Conservation (phyloP, 176 grass and related monocot species). For the Ensete ventricosum region DNA sequence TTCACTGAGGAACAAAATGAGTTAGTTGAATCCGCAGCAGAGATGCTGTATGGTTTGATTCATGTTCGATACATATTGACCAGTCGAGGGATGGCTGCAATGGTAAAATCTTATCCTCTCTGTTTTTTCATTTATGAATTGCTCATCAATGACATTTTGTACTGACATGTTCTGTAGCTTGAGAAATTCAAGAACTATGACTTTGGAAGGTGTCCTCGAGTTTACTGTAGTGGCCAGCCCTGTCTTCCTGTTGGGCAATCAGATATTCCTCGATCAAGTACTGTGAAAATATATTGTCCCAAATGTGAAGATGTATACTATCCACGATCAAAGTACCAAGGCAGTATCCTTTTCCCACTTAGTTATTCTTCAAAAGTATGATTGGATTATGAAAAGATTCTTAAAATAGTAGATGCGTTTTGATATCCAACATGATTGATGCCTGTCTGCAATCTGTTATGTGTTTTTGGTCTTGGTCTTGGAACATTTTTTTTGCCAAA, state of each 20-base stretch:
- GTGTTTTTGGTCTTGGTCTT: too few species aligned
- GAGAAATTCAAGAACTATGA: constrained; percentile 80
- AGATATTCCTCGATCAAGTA: constrained; percentile 73
- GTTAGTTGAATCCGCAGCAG: constrained; percentile 86
- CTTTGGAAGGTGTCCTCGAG: constrained; percentile 64
- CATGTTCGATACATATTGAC: constrained; percentile 78
- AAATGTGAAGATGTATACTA: constrained; percentile 74
- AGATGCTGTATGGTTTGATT: constrained; percentile 91
- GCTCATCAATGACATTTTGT: not conserved
- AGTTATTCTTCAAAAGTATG: constrained; percentile 7
- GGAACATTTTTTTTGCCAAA: too few species aligned
- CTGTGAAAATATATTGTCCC: constrained; percentile 73
- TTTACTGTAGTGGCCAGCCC: constrained; percentile 53
- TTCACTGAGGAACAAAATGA: constrained; percentile 87
- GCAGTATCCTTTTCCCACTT: constrained; percentile 63
- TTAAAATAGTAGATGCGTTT: not conserved
- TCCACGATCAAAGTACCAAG: constrained; percentile 81
- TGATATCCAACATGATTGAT: not conserved
- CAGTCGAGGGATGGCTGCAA: constrained; percentile 56
- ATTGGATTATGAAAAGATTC: not conserved
- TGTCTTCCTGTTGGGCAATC: constrained; percentile 77
- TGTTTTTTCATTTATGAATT: not conserved
- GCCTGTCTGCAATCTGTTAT: too few species aligned
- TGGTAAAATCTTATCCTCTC: constrained; percentile 29
- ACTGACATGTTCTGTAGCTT: constrained; percentile 27